Base-by-base conservation (phyloP, 2,329 filamentous ascomycete genomes). In the Septoria petroselini region DNA sequence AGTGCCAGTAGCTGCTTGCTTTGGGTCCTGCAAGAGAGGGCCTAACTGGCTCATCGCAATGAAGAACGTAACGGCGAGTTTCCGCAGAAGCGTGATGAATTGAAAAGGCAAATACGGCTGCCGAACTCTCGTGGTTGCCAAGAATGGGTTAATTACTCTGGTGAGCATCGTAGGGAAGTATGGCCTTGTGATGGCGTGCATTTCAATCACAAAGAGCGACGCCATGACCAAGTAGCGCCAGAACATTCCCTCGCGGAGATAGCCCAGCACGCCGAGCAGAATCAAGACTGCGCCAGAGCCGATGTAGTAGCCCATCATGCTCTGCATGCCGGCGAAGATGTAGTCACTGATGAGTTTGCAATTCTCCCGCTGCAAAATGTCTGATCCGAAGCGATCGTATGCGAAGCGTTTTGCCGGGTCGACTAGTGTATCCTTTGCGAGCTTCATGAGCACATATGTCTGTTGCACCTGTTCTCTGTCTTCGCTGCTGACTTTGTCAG, bases 361-460 rank as follows among this genome's bases (percentile, higher is more conserved):
- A 57, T 80, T 75, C 57, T 78, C 73, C 84, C 85, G 91, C 7
- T 68, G 66, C 9, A 85, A 68, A 15, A 91, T 77, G 21, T 82
- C 81, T 0, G 88, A 84, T 0, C 91, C 91, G 67, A 95, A 90
- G 40, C 89, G 83, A 66, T 95, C 89, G 71, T 96, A 96, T 6
- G 88, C 90, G 67, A 93, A 95, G 48, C 89, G 79, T 63, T 80
- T 83, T 0, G 82, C 83, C 2, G 86, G 81, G 64, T 93, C 83
- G n/a, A 82, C 72, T 12, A 96, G 80, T 0, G 85, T 88, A 62
- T 97, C 93, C 63, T 88, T 82, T 4, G 89, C 90, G 38, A 83
- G 75, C 73, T 91, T 91, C 62, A 97, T 78, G 62, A 86, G 83
- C 39, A 96, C 82, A 70, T 95, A 97, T 70, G 84, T 78, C 62